phyloP scores from a whole-genome alignment of 73 alveolate species.

The Paramecium pentaurelia region DNA sequence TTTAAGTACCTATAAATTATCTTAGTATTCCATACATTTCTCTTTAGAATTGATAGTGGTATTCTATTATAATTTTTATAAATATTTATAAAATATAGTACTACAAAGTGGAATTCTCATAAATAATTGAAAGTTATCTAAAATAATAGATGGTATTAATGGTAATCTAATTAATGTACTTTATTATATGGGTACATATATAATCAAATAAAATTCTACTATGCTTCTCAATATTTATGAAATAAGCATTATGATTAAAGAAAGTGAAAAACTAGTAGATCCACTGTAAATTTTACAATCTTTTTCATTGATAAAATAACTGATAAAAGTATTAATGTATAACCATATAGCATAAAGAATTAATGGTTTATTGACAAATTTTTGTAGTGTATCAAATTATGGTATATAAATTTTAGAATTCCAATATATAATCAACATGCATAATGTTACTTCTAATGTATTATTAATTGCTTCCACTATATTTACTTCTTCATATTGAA shows the following conservation, averaged over 20 bases:
- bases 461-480: background rate
- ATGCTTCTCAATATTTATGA: background rate
- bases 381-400: background rate
- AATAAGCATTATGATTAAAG: background rate
- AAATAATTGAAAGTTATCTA: background rate
- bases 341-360: background rate
- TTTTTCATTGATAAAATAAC: background rate
- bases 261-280: background rate
- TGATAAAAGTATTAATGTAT: background rate
- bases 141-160: background rate
- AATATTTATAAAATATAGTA: background rate
- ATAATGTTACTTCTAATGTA: background rate
- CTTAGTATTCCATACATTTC: background rate
- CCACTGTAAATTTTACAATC: background rate
- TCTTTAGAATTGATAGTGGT: background rate
- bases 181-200: background rate
- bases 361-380: background rate
- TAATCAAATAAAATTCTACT: background rate
- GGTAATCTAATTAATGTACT: background rate
- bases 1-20: background rate
- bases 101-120: constrained; percentile 34
- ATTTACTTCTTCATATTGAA: background rate
- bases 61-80: background rate
- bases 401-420: background rate
- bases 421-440: background rate